These are phyloP conservation scores for Litchi chinensis DNA, from an alignment of 345 rosid genomes.

Conservation along the genomic window DNA sequence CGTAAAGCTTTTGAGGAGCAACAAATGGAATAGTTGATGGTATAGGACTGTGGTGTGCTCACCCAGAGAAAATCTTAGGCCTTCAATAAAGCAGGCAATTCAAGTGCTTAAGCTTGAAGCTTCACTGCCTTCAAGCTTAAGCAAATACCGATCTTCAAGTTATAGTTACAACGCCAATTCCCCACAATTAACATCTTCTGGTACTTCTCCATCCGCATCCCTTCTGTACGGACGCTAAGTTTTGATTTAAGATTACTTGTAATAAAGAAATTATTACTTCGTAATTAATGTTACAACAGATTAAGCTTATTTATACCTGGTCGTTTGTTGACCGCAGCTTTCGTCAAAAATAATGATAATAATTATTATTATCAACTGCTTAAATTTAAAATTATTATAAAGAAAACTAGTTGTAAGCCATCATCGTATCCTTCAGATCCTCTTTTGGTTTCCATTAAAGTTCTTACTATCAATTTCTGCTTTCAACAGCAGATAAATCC, in stretches of 20 bases:
- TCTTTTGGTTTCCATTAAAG: too few species aligned
- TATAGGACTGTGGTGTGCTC: constrained; percentile 27
- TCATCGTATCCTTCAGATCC: too few species aligned
- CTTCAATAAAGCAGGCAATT: constrained; percentile 20
- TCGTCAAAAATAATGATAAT: too few species aligned
- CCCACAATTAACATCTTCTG: constrained; percentile 8
- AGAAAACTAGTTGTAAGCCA: too few species aligned
- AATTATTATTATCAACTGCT: too few species aligned
- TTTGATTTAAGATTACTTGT: not conserved
- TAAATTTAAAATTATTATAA: too few species aligned
- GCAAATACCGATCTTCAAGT: not conserved
- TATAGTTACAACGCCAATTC: not conserved
- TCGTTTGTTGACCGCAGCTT: too few species aligned
- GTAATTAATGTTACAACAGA: not conserved
- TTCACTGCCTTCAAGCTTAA: constrained; percentile 9
- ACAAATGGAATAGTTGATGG: constrained; percentile 4
- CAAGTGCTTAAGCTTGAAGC: constrained; percentile 20
- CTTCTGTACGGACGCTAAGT: not conserved
- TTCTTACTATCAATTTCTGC: too few species aligned
- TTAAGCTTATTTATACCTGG: too few species aligned
- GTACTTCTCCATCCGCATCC: not conserved
- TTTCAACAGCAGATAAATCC: too few species aligned
- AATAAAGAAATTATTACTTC: not conserved
- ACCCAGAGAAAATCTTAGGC: constrained; percentile 17
- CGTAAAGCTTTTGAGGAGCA: not conserved